Base-by-base conservation (phyloP, 768 basidiomycete genomes). In the Filobasidium wieringae region DNA sequence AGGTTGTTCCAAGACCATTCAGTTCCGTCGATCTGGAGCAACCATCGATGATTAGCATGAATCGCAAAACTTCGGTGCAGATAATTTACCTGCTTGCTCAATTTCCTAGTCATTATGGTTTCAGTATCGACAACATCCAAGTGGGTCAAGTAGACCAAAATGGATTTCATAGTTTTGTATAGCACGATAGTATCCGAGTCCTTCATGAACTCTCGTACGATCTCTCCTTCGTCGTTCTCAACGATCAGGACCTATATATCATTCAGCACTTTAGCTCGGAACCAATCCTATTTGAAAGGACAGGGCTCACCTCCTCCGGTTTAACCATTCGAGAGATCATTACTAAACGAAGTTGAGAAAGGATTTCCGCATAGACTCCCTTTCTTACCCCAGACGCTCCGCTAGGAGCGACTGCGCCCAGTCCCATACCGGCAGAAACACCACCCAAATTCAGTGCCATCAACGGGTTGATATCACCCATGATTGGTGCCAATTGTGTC, bases 1-100 rank as follows among this genome's bases (percentile, higher is more conserved):
- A 97, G 78, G 72, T 97, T 97, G 67, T 95, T 87, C 95, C 95
- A 99, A 27, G 91, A 95, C 95, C 95, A 99, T 75, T 99, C 95
- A 11, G 86, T 83, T 15, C 89, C 90, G 67, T 96, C 91, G 11
- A 95, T 75, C 75, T 75, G 59, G 14, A 22, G 14, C 22, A 47
- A 6, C 43, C 43, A n/a, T n/a, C n/a, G 43, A 11, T 24, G 43
- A 47, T 47, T 24, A 47, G 43, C 43, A 31, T n/a, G 54, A 27
- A 26, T 7, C 1, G 39, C 37, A 8, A 36, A 22, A 24, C 54
- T n/a, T 26, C 15, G 2, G 47, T 22, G 19, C 45, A 24, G n/a
- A 0, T 53, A 55, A 60, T 74, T 66, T 53, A 77, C 92, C 79
- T 99, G 95, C 76, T 92, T 95, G 40, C 87, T 81, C 51, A 97